phyloP scores from a whole-genome alignment of 345 rosid genomes.

The Populus simonii region DNA sequence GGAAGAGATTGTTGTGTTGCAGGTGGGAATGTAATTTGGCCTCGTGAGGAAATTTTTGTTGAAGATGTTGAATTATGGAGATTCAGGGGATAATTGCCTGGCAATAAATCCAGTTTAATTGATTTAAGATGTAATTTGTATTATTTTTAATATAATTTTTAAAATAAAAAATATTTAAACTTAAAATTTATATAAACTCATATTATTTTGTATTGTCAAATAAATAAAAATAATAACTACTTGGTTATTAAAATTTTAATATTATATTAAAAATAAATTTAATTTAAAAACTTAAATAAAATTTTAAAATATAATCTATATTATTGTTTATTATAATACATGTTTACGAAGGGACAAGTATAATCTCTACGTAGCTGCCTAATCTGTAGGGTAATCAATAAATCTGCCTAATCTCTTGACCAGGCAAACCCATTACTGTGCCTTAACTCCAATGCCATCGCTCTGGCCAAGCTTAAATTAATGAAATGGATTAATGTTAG shows the following conservation, averaged over 20 bases:
- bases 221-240: rapidly evolving
- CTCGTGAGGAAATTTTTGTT: background rate
- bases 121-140: too few species aligned
- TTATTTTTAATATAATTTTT: too few species aligned
- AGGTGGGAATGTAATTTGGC: background rate
- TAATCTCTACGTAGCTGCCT: background rate
- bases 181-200: too few species aligned
- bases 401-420: background rate
- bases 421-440: background rate
- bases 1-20: background rate
- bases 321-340: background rate
- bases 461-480: background rate
- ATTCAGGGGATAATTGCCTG: background rate
- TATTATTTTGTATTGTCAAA: too few species aligned
- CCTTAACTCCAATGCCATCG: background rate
- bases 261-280: too few species aligned
- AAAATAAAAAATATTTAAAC: rapidly evolving
- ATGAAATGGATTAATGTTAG: background rate
- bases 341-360: background rate
- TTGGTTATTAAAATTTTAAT: too few species aligned
- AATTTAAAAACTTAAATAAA: too few species aligned
- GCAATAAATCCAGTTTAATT: too few species aligned
- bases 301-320: too few species aligned
- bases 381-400: background rate
- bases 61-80: background rate